A percentile compares a stretch with the other conserved stretches of the same genome.
These are phyloP conservation scores for Thermothielavioides terrestris DNA, from an alignment of 495 filamentous ascomycete genomes.

Conservation along the genomic window DNA sequence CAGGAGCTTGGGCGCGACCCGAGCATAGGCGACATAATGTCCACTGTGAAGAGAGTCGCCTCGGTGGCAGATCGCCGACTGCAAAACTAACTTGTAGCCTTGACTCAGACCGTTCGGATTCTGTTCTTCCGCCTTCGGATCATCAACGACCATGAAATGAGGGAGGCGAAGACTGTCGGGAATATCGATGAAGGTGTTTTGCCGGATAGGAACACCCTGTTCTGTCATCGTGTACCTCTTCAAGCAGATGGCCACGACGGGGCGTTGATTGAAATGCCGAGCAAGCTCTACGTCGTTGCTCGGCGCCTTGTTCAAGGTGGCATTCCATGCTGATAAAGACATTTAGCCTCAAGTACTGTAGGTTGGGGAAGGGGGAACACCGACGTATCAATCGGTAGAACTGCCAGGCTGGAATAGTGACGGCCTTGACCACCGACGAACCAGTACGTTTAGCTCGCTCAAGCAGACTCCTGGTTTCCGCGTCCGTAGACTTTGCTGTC, in stretches of 20 bases:
- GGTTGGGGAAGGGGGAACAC: constrained; percentile 18
- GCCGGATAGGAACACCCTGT: constrained; percentile 56
- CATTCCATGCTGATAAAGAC: constrained; percentile 61
- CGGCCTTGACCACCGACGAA: constrained; percentile 60
- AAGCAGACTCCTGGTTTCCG: constrained; percentile 31
- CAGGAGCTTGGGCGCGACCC: constrained; percentile 51
- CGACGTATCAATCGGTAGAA: constrained; percentile 85
- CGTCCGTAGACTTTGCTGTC: constrained; percentile 12
- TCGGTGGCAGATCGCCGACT: constrained; percentile 84
- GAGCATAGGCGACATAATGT: constrained; percentile 79
- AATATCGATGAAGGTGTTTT: constrained; percentile 80
- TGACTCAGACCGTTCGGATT: constrained; percentile 50
- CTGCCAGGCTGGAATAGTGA: constrained; percentile 96
- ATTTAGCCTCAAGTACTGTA: constrained; percentile 33
- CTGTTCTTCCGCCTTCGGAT: constrained; percentile 45
- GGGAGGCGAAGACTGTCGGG: constrained; percentile 81
- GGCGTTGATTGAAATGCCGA: constrained; percentile 48
- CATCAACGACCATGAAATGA: constrained; percentile 80
- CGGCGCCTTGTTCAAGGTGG: constrained; percentile 40
- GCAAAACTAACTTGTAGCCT: constrained; percentile 77
- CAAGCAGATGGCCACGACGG: constrained; percentile 81
- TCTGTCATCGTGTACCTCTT: constrained; percentile 78
- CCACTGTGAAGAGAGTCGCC: constrained; percentile 84
- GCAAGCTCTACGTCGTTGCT: constrained; percentile 41
- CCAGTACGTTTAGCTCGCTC: constrained; percentile 35